A percentile compares a stretch with the other conserved stretches of the same genome.
Conservation (phyloP, 306 rosid genomes). For the Pyrus communis region DNA sequence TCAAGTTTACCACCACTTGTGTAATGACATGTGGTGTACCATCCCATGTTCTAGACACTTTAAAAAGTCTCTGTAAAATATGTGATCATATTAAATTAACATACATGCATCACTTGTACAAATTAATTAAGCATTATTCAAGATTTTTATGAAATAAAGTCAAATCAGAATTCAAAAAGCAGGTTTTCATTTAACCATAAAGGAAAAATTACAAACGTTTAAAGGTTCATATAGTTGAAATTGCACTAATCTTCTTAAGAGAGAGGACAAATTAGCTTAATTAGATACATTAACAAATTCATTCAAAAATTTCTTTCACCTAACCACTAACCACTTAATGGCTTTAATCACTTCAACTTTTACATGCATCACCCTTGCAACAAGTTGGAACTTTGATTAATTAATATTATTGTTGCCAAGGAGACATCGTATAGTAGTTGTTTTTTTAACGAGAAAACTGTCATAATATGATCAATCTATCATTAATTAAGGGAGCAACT, state of each 20-base stretch:
- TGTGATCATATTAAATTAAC: background rate
- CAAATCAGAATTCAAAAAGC: background rate
- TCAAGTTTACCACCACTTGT: too few species aligned
- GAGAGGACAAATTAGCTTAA: slow-evolving; percentile 52
- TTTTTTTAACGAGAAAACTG: too few species aligned
- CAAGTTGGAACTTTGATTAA: slow-evolving; percentile 6
- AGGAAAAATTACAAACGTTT: slow-evolving; percentile 4
- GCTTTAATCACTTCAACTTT: slow-evolving; percentile 14
- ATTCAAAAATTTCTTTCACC: slow-evolving; percentile 25
- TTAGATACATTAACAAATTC: slow-evolving; percentile 25
- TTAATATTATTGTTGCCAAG: background rate
- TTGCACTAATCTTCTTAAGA: background rate
- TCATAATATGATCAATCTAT: too few species aligned
- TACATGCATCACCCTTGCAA: background rate
- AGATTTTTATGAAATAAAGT: background rate
- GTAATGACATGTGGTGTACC: too few species aligned
- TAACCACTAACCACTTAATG: slow-evolving; percentile 28
- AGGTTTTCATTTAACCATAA: background rate
- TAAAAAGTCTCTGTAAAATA: background rate
- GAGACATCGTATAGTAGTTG: background rate
- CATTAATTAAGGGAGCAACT: too few species aligned
- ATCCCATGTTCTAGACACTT: too few species aligned
- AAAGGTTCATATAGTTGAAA: slow-evolving; percentile 2
- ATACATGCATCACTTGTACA: background rate
- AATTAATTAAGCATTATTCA: background rate